Evolutionary conservation across 345 rosid species (phyloP), one percentile per base, ranked within the genome.

Genomic region (Bretschneidera sinensis): DNA sequence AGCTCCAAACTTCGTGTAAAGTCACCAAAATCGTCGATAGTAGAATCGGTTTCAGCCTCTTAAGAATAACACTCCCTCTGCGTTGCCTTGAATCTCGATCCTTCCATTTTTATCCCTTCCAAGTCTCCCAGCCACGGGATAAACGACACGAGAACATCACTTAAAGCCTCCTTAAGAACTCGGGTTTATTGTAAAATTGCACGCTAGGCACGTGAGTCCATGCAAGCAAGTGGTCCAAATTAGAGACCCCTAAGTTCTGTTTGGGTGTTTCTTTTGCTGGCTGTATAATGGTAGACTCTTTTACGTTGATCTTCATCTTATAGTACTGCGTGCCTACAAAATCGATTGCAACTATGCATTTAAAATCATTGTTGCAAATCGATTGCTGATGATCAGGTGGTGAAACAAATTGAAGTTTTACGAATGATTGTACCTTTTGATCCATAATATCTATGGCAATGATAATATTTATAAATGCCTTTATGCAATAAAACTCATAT

Each of bases 91-190:
- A 23, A 81, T 65, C 51, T 76, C 74, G 50, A 68, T 43, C 62
- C 79, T 73, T n/a, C 78, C 86, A 23, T 52, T 64, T 34, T 64
- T 60, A 64, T 76, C 74, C 4, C 43, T 47, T 52, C 50, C 67
- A 15, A 79, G 65, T 17, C 87, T 72, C 23, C 87, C 84, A 15
- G 82, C 87, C 0, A 45, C 66, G 4, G 78, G 80, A 31, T 74
- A 74, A 60, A 82, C 28, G 69, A 72, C 47, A 76, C 81, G 22
- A 82, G 74, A 54, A 72, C 75, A 39, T 66, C 55, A 55, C 74
- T 63, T 3, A 79, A 52, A 56, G 82, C 64, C 23, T 76, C 75
- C 22, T 69, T 74, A 6, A 82, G 76, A 13, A 62, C 55, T 22
- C 56, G 20, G 77, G 55, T 22, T 59, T 48, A n/a, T n/a, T n/a